Evolutionary conservation across 768 basidiomycete species (phyloP).

Genomic region (Rhodotorula kratochvilovae): DNA sequence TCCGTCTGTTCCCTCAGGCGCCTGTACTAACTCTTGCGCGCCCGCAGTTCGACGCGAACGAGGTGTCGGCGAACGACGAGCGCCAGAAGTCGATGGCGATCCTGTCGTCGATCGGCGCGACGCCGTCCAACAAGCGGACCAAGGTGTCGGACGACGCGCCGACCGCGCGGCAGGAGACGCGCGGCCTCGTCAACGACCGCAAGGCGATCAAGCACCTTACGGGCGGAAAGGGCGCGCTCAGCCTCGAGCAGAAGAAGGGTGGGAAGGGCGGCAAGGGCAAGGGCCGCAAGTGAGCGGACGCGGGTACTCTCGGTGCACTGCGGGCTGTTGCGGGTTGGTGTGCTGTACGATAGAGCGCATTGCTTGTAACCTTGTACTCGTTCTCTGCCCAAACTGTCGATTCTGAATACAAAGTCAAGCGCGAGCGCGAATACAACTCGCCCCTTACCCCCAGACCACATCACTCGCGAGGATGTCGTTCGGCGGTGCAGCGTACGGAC

Average conservation of each 20-base stretch:
- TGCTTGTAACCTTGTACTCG: no score
- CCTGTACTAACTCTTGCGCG: not conserved
- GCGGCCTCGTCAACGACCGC: constrained; percentile 67
- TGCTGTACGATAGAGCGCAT: constrained; percentile 1
- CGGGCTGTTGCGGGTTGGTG: not conserved
- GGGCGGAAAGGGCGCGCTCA: constrained; percentile 27
- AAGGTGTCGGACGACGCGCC: constrained; percentile 52
- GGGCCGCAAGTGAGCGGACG: constrained; percentile 2
- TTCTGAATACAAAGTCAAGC: no score
- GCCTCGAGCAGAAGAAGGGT: constrained; percentile 30
- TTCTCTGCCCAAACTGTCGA: no score
- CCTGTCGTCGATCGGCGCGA: constrained; percentile 62
- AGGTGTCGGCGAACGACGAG: constrained; percentile 62
- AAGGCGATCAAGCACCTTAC: constrained; percentile 63
- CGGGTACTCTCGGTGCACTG: not conserved
- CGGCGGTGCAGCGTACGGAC: constrained; percentile 22
- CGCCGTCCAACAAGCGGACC: constrained; percentile 62
- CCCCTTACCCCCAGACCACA: not conserved
- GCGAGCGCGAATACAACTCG: no score
- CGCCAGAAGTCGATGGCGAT: constrained; percentile 68
- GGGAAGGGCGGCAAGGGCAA: constrained; percentile 12
- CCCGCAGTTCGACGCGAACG: constrained; percentile 75
- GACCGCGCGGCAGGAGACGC: constrained; percentile 46
- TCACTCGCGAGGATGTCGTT: not conserved
- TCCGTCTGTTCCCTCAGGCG: no score